Base-by-base conservation (phyloP, 108 stramenopile species). In the Nitzschia putrida region DNA sequence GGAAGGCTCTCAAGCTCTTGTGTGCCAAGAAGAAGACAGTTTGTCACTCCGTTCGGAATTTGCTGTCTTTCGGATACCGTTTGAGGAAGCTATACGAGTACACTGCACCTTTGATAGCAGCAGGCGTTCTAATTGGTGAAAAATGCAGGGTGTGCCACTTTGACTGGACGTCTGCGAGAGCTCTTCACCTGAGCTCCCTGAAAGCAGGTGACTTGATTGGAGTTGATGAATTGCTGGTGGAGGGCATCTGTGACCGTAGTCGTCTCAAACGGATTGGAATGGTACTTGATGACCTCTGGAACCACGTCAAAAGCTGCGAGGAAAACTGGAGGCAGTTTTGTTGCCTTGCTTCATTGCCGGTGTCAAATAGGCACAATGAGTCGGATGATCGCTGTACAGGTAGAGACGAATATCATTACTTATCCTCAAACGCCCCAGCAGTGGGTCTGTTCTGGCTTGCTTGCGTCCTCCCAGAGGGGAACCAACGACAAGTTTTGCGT, bases 241-340 rank as follows among this genome's bases (percentile, higher is more conserved):
- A 89, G 79, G 86, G 85, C 64, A 66, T 22, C 24, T 67, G 70
- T n/a, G 42, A 59, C 65, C 69, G 79, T 12, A 43, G 66, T 21
- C 57, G 54, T 1, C 54, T 68, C 3, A 68, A 64, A 41, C 68
- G 60, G 22, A 78, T 85, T 14, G 63, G 64, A 29, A 53, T 53
- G 47, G 69, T 80, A n/a, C 75, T 93, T n/a, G 83, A 88, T 29
- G 86, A 86, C 26, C 56, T 93, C 51, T 67, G 76, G 66, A 58
- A 71, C 23, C 66, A 78, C n/a, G 53, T 63, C 13, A 83, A 77
- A 60, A 71, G 56, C 43, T 68, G 83, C 9, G 75, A 60, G 12
- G 65, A 72, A n/a, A 93, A 83, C 63, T 93, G 92, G 92, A 78
- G 82, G 50, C 63, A 82, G 11, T 93, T 93, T 56, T 93, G 92